phyloP scores from a whole-genome alignment of 2,329 filamentous ascomycete genomes.

The Herpotrichia juniperi region DNA sequence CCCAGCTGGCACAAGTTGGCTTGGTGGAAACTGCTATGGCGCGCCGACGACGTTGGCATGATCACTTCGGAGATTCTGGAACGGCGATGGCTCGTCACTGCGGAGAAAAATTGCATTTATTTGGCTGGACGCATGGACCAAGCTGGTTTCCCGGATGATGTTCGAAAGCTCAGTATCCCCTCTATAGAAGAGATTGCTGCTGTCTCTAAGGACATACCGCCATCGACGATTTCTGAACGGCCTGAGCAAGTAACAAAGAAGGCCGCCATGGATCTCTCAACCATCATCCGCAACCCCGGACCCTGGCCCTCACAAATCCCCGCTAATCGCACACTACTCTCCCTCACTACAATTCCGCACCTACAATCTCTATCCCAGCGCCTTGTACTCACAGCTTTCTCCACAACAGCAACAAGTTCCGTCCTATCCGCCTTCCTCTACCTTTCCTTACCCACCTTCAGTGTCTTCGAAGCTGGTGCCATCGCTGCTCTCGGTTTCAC shows the following conservation, averaged over 20 bases:
- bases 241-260: slow-evolving; percentile 26
- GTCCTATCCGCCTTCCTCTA: slow-evolving; percentile 63
- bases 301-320: slow-evolving; percentile 80
- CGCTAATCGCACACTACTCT: slow-evolving; percentile 63
- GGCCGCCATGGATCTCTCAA: slow-evolving; percentile 26
- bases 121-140: slow-evolving; percentile 78
- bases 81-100: slow-evolving; percentile 75
- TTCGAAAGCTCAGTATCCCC: slow-evolving; percentile 13
- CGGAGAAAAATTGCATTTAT: slow-evolving; percentile 83
- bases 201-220: not conserved
- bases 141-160: slow-evolving; percentile 56
- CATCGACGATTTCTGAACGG: slow-evolving; percentile 22
- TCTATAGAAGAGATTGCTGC: not conserved
- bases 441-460: slow-evolving; percentile 57
- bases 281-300: slow-evolving; percentile 32
- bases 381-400: slow-evolving; percentile 73
- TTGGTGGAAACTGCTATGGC: slow-evolving; percentile 97
- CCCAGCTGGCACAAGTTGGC: slow-evolving; percentile 77
- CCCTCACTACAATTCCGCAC: slow-evolving; percentile 48
- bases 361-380: slow-evolving; percentile 54
- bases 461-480: slow-evolving; percentile 63
- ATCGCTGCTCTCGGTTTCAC: slow-evolving; percentile 65
- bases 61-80: slow-evolving; percentile 79
- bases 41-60: slow-evolving; percentile 88
- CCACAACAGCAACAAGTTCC: slow-evolving; percentile 66